Conservation (phyloP, 306 rosid genomes). For the Prunus mongolica region DNA sequence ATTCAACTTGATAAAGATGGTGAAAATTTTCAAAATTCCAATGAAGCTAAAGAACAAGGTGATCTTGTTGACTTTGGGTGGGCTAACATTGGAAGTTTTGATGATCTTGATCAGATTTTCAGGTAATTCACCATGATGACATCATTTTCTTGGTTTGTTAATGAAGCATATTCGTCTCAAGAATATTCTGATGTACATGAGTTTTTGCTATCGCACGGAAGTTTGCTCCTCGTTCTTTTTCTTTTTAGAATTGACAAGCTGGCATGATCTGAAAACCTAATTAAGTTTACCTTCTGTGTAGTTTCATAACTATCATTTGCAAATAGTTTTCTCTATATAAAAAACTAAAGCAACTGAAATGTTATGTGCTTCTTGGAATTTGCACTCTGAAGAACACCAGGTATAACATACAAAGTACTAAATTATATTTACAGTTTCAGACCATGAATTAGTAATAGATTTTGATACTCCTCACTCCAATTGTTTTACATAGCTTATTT, state of each 20-base stretch:
- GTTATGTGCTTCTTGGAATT: neutral
- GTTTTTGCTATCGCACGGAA: neutral
- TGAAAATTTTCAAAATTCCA: slow-evolving; percentile 41
- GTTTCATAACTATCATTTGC: neutral
- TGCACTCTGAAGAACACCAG: neutral
- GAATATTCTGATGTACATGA: neutral
- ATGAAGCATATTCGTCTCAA: neutral
- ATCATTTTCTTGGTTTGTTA: neutral
- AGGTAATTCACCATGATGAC: slow-evolving; percentile 53
- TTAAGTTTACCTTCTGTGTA: neutral
- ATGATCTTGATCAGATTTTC: slow-evolving; percentile 82
- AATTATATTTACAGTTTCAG: neutral
- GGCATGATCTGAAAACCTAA: slow-evolving; percentile 1
- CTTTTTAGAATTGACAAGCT: neutral
- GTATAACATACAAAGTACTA: neutral
- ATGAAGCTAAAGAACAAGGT: slow-evolving; percentile 69
- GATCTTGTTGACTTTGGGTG: slow-evolving; percentile 84
- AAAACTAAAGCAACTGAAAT: neutral
- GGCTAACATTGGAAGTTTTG: slow-evolving; percentile 91
- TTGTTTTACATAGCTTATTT: neutral
- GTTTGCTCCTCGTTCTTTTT: neutral
- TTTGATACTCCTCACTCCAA: neutral
- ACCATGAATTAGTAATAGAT: neutral
- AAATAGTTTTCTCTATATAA: neutral
- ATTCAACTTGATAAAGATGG: slow-evolving; percentile 47